These are phyloP conservation scores for Neophaeococcomyces aloes DNA, from an alignment of 2,329 filamentous ascomycete species.

Conservation along the genomic window DNA sequence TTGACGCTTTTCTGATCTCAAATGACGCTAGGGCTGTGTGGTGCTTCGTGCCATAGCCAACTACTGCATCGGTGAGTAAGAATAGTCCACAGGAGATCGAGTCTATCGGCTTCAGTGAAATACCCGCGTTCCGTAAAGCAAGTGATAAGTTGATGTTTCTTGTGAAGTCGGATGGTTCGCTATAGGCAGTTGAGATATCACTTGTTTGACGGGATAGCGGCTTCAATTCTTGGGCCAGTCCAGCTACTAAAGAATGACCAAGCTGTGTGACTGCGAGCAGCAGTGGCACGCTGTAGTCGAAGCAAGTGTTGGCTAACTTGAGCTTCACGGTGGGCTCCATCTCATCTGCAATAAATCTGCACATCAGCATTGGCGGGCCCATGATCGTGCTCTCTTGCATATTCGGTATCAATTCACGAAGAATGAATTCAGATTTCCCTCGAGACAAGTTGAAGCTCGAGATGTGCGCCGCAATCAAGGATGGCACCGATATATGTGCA, in stretches of 20 bases:
- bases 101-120: constrained; percentile 74
- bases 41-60: constrained; percentile 56
- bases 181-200: constrained; percentile 13
- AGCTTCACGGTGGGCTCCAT: constrained; percentile 84
- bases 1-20: constrained; percentile 66
- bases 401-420: constrained; percentile 50
- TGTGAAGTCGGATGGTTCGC: constrained; percentile 15
- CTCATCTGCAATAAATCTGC: constrained; percentile 83
- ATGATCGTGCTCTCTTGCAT: constrained; percentile 24
- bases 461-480: constrained; percentile 68
- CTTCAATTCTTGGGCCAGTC: constrained; percentile 36
- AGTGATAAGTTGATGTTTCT: constrained; percentile 49
- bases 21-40: constrained; percentile 53
- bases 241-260: constrained; percentile 56
- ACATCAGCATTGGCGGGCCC: constrained; percentile 60
- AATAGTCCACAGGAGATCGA: constrained; percentile 65
- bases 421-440: constrained; percentile 59
- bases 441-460: constrained; percentile 51
- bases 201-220: constrained; percentile 47
- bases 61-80: constrained; percentile 65
- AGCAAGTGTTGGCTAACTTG: constrained; percentile 68
- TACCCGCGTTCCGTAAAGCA: constrained; percentile 66
- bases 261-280: constrained; percentile 70
- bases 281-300: constrained; percentile 83
- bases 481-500: constrained; percentile 75